Evolutionary conservation across 192 early-diverging fungal species (phyloP).

Genomic region (Umbelopsis sp.): DNA sequence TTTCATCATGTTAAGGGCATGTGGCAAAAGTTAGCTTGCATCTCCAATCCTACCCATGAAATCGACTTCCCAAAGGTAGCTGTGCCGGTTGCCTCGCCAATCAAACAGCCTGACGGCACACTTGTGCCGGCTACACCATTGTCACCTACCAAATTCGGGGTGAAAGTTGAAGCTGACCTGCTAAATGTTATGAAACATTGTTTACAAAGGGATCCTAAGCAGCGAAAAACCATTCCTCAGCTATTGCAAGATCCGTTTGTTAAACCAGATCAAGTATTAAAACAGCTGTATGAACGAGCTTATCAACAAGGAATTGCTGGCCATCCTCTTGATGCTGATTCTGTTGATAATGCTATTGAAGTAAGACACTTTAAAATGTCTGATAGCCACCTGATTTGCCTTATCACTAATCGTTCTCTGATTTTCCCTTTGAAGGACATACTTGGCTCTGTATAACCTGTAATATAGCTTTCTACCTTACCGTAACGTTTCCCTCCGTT

Average conservation of each 20-base stretch:
- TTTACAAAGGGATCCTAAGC: conserved; percentile 66
- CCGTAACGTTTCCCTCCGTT: neutral
- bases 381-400: too few relatives aligned
- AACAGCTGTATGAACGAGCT: conserved; percentile 19
- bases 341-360: conserved; percentile 8
- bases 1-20: conserved; percentile 72
- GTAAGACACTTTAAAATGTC: neutral
- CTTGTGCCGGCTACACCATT: conserved; percentile 5
- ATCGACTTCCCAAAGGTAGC: conserved; percentile 64
- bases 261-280: conserved; percentile 33
- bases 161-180: conserved; percentile 50
- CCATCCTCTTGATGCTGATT: conserved; percentile 14
- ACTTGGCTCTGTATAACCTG: conserved; percentile 10
- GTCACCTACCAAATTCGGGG: conserved; percentile 4
- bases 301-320: conserved; percentile 12
- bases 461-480: neutral
- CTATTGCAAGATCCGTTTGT: conserved; percentile 69
- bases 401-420: neutral
- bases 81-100: conserved; percentile 12
- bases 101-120: neutral
- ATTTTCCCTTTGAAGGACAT: neutral
- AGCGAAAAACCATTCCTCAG: conserved; percentile 68
- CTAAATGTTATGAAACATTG: conserved; percentile 70
- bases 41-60: conserved; percentile 65
- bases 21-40: conserved; percentile 70